A percentile compares a stretch with the other conserved stretches of the same genome.
Conservation (phyloP, 495 filamentous ascomycete species). For the Xylaria nigripes region DNA sequence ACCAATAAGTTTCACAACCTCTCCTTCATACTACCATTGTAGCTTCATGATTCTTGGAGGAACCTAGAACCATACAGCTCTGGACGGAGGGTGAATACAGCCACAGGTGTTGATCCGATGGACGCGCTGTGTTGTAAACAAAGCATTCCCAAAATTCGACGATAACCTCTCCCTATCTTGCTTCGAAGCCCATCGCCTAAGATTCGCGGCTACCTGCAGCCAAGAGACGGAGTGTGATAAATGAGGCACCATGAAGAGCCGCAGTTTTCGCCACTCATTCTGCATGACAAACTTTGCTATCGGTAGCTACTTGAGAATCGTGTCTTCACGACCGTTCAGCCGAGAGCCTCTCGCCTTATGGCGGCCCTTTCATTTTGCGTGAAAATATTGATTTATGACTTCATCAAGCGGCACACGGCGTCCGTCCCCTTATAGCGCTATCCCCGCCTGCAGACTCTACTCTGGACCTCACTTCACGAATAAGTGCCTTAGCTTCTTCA, state of each 20-base stretch:
- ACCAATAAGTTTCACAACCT: neutral
- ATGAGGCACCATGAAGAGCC: too few species aligned
- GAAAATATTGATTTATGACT: neutral
- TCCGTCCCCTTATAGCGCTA: constrained; percentile 1
- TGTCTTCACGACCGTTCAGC: too few species aligned
- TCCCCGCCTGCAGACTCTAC: constrained; percentile 46
- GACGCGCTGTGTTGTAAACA: constrained; percentile 1
- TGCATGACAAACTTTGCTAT: too few species aligned
- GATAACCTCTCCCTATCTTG: neutral
- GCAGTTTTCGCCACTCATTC: too few species aligned
- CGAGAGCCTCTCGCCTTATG: too few species aligned
- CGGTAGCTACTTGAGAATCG: too few species aligned
- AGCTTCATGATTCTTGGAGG: too few species aligned
- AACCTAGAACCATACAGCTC: too few species aligned
- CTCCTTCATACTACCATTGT: too few species aligned
- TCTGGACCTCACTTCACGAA: constrained; percentile 78
- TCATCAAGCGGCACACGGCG: neutral
- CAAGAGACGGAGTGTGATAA: neutral
- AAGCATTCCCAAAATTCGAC: neutral
- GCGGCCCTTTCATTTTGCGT: too few species aligned
- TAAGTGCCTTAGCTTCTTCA: constrained; percentile 93
- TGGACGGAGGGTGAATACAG: too few species aligned
- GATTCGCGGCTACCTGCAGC: neutral
- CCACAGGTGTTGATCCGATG: too few species aligned
- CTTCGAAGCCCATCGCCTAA: neutral